phyloP scores from a whole-genome alignment of 257 asterid species.

The Fraxinus anomala region DNA sequence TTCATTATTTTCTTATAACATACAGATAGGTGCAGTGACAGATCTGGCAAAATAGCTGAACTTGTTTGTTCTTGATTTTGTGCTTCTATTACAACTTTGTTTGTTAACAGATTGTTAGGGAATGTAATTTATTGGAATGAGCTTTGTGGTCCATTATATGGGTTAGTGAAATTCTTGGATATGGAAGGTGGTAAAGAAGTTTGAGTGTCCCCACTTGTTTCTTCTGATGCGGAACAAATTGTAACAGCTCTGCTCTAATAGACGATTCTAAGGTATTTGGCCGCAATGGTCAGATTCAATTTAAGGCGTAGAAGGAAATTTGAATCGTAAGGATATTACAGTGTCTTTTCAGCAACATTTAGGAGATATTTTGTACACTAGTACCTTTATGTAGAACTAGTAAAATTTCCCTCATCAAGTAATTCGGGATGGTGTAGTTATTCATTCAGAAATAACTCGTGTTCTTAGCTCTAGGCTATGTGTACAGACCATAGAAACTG shows the following conservation, averaged over 20 bases:
- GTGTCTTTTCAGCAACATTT: constrained; percentile 2
- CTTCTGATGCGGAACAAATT: neutral
- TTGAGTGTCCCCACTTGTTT: constrained; percentile 2
- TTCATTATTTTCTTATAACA: constrained; percentile 1
- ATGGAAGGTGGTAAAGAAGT: neutral
- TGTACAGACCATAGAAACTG: neutral
- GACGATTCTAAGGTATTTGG: neutral
- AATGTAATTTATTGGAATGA: constrained; percentile 11
- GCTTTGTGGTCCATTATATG: neutral
- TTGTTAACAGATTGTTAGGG: constrained; percentile 6
- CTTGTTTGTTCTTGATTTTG: neutral
- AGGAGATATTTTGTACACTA: neutral
- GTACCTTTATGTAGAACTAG: constrained; percentile 1
- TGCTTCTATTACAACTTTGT: constrained; percentile 11
- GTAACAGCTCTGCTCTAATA: neutral
- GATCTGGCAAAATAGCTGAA: constrained; percentile 5
- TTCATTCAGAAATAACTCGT: neutral
- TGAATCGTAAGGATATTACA: neutral
- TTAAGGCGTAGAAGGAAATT: neutral
- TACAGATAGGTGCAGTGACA: constrained; percentile 6
- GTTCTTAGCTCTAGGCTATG: constrained; percentile 5
- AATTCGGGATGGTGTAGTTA: neutral
- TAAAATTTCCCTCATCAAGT: neutral
- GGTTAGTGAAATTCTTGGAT: neutral
- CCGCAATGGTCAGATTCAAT: neutral